phyloP scores from a whole-genome alignment of 495 filamentous ascomycete species.

The Annulohypoxylon moriforme region DNA sequence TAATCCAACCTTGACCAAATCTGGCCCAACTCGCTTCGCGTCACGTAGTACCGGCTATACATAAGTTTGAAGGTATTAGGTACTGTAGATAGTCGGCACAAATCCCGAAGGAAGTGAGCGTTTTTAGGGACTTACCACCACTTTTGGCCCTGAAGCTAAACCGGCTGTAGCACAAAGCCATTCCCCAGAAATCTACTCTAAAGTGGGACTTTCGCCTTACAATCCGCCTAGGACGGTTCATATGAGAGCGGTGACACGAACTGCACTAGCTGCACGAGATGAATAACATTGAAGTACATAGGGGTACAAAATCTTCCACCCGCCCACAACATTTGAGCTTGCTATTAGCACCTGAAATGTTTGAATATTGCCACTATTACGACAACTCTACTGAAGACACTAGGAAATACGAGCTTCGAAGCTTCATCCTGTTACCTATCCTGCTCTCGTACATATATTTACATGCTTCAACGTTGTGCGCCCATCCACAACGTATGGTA shows the following conservation, averaged over 20 bases:
- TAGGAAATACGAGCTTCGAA: background rate
- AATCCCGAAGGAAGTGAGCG: conserved; percentile 22
- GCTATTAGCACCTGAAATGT: background rate
- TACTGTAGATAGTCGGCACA: conserved; percentile 27
- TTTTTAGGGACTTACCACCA: conserved; percentile 24
- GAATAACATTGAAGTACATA: background rate
- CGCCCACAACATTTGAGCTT: background rate
- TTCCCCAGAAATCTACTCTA: conserved; percentile 18
- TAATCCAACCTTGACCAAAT: background rate
- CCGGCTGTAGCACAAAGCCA: background rate
- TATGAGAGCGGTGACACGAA: conserved; percentile 36
- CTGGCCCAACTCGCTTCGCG: background rate
- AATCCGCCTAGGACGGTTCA: conserved; percentile 17
- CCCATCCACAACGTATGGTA: background rate
- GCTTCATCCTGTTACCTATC: background rate
- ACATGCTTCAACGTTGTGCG: background rate
- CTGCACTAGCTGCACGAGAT: conserved; percentile 8
- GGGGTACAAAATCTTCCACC: background rate
- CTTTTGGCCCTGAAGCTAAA: conserved; percentile 23
- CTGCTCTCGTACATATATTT: background rate
- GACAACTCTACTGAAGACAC: background rate
- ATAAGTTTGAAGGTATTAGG: no score
- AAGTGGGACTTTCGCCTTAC: conserved; percentile 41
- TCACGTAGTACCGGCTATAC: background rate
- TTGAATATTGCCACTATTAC: conserved; percentile 10